Base-by-base conservation (phyloP, 768 basidiomycete species). In the Lactarius pseudohatsudake region DNA sequence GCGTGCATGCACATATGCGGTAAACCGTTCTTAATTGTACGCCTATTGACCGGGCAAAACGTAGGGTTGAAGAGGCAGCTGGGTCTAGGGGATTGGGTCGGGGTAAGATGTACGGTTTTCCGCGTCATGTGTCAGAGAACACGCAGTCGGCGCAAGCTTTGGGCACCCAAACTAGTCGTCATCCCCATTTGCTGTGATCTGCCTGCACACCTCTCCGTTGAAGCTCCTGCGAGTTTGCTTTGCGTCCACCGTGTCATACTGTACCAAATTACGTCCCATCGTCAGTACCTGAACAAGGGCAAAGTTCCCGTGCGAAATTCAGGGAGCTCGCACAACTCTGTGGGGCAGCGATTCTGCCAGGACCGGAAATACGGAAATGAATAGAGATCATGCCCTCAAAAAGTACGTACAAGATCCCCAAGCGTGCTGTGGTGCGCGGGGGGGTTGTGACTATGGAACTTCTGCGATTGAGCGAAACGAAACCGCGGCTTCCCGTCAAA, bases 391-490 rank as follows among this genome's bases (percentile, higher is more conserved):
- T 50, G 61, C 43, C 36, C 43, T 43, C 22, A 45, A 18, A 40
- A 58, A n/a, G 41, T 43, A 64, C 66, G 66, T 67, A 64, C 66
- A 67, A 59, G 30, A n/a, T 57, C 30, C 45, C 57, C 32, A 41
- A 59, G 20, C n/a, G 32, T 53, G 30, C 22, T 61, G 50, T 20
- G 4, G 34, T 57, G 54, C 45, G 40, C 28, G 47, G 28, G 43
- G 45, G 34, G 7, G 43, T 28, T 53, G 50, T 57, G 22, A 20
- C 43, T n/a, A 50, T 30, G 13, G 43, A 36, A 18, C 22, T 32
- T 11, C 38, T 60, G 59, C 41, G 6, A 40, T 30, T n/a, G 41
- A 7, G 53, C 20, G 41, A 32, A 16, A 57, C 54, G 50, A 50
- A 62, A 34, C 30, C 28, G 56, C 32, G 22, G 61, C 57, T 56